These are phyloP conservation scores for Aspergillus affinis DNA, from an alignment of 495 filamentous ascomycete genomes.

Conservation along the genomic window DNA sequence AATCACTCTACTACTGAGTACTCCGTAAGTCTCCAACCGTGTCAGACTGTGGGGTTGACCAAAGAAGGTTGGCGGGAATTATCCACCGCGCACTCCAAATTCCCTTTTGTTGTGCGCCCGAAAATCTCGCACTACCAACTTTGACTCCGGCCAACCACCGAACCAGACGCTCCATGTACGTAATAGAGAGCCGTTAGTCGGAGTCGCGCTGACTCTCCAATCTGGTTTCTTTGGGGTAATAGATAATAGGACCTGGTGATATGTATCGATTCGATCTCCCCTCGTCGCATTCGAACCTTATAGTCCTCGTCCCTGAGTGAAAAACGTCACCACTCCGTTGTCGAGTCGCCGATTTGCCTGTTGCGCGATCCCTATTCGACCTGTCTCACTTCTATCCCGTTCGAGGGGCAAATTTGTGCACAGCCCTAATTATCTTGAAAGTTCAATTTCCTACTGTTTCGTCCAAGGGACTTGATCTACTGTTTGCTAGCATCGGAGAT, in stretches of 20 bases:
- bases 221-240: constrained; percentile 4
- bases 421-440: neutral
- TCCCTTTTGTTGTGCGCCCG: neutral
- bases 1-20: too few species aligned
- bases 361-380: neutral
- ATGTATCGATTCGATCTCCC: constrained; percentile 3
- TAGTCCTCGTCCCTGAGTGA: neutral
- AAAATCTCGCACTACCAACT: constrained; percentile 7
- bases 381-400: neutral
- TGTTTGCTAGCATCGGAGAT: neutral
- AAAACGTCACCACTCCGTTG: neutral
- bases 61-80: constrained; percentile 6
- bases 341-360: neutral
- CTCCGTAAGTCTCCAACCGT: too few species aligned
- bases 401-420: neutral
- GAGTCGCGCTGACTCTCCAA: constrained; percentile 7
- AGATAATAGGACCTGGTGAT: neutral
- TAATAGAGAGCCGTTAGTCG: constrained; percentile 14
- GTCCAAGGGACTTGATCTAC: neutral
- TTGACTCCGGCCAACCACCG: neutral
- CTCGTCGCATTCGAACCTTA: neutral
- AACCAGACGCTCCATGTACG: constrained; percentile 9
- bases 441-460: neutral
- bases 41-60: constrained; percentile 1
- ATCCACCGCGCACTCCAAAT: neutral